A percentile compares a stretch with the other conserved stretches of the same genome.
Evolutionary conservation across 1,284 basidiomycete species (phyloP).

Genomic region (Microbotryomycetes sp.): DNA sequence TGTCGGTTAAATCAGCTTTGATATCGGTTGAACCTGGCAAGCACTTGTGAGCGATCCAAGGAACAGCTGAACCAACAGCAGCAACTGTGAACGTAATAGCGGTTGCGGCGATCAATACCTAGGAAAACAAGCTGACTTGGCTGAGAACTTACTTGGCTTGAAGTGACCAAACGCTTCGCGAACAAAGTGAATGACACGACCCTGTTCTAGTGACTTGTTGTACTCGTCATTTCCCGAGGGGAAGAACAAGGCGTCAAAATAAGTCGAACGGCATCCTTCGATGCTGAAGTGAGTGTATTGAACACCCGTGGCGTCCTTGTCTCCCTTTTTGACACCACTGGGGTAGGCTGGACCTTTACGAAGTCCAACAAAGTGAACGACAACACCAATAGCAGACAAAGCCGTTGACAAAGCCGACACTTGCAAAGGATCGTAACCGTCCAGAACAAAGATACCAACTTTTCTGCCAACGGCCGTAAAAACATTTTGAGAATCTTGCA

Average conservation of each 20-base stretch:
- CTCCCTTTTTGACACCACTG: constrained; percentile 35
- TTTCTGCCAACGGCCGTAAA: constrained; percentile 54
- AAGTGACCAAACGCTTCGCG: constrained; percentile 31
- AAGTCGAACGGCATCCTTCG: constrained; percentile 58
- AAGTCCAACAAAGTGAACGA: constrained; percentile 62
- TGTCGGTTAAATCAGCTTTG: constrained; percentile 27
- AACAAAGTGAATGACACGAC: constrained; percentile 34
- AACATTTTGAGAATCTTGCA: constrained; percentile 33
- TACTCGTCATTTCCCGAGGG: constrained; percentile 34
- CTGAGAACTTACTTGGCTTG: constrained; percentile 20
- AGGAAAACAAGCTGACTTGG: not conserved
- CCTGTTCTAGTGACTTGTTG: constrained; percentile 30
- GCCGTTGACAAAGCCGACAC: constrained; percentile 55
- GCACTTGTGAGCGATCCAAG: constrained; percentile 32
- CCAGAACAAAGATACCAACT: constrained; percentile 63
- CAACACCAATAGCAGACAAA: constrained; percentile 52
- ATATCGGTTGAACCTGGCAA: constrained; percentile 30
- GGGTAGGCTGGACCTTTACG: constrained; percentile 56
- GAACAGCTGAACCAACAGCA: constrained; percentile 29
- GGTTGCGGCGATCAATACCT: not conserved
- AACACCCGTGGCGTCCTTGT: constrained; percentile 39
- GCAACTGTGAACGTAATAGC: constrained; percentile 19
- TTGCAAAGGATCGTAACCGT: constrained; percentile 61
- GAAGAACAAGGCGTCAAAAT: constrained; percentile 71
- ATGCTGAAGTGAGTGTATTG: constrained; percentile 60